phyloP scores from a whole-genome alignment of 805 yeast species.

The Myxozyma mucilagina region DNA sequence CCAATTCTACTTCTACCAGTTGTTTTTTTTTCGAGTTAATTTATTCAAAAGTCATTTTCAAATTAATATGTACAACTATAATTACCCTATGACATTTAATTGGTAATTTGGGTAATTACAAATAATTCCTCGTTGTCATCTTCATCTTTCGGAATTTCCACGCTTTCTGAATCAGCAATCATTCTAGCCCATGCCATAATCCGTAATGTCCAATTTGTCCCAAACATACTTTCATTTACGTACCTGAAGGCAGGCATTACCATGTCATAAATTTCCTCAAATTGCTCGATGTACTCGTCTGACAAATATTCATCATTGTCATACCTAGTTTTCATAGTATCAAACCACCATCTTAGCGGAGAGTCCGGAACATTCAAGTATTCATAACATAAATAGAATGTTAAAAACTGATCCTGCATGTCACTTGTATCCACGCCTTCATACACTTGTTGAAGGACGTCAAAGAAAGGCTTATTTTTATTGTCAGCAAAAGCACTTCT shows the following conservation, averaged over 20 bases:
- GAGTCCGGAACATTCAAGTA: background rate
- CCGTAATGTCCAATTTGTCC: constrained; percentile 10
- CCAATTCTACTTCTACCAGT: too few relatives aligned
- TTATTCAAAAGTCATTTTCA: background rate
- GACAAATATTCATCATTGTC: constrained; percentile 5
- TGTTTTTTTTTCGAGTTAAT: background rate
- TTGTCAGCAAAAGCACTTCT: background rate
- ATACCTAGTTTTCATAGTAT: constrained; percentile 6
- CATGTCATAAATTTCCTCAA: constrained; percentile 9
- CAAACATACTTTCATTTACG: constrained; percentile 4
- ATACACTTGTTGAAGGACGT: constrained; percentile 8
- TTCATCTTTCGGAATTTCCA: background rate
- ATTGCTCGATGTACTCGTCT: constrained; percentile 14
- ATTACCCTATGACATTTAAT: background rate
- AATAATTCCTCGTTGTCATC: constrained; percentile 1
- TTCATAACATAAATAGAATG: constrained; percentile 13
- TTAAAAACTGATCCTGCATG: constrained; percentile 23
- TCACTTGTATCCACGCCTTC: constrained; percentile 18
- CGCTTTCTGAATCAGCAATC: constrained; percentile 22
- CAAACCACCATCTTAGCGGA: constrained; percentile 6
- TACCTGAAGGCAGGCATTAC: constrained; percentile 12
- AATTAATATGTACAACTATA: background rate
- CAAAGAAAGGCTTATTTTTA: constrained; percentile 1
- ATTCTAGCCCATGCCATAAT: constrained; percentile 24
- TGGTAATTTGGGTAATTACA: background rate